Evolutionary conservation across 495 filamentous ascomycete genomes (phyloP).

Genomic region (Articulospora tetracladia): DNA sequence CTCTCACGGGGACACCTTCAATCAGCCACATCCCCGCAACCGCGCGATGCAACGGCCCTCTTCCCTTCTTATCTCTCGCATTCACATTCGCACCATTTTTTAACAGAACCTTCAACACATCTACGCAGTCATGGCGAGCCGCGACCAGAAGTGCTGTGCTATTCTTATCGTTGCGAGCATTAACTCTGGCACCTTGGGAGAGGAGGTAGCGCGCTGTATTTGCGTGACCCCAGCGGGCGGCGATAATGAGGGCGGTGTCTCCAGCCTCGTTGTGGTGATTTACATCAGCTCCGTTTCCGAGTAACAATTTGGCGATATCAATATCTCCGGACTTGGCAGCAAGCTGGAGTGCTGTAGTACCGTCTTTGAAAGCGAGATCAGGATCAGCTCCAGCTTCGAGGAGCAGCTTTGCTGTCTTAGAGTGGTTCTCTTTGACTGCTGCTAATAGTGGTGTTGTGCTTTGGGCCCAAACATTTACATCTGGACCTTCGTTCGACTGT

Average conservation of each 20-base stretch:
- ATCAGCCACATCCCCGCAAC: slow-evolving; percentile 5
- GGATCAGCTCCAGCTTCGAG: slow-evolving; percentile 13
- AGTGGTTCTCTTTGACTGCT: slow-evolving; percentile 9
- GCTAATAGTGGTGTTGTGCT: slow-evolving; percentile 12
- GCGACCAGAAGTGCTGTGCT: slow-evolving; percentile 6
- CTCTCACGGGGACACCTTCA: background rate
- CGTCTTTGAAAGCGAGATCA: slow-evolving; percentile 5
- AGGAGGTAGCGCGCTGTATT: background rate
- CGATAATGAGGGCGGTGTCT: slow-evolving; percentile 12
- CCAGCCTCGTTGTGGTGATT: slow-evolving; percentile 1
- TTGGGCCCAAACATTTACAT: slow-evolving; percentile 1
- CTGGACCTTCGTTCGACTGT: background rate
- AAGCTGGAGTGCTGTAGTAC: background rate
- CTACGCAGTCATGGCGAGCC: slow-evolving; percentile 1
- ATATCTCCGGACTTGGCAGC: slow-evolving; percentile 11
- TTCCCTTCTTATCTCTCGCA: slow-evolving; percentile 9
- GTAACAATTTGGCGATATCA: background rate
- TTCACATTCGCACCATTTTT: slow-evolving; percentile 9
- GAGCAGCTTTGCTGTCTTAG: slow-evolving; percentile 6
- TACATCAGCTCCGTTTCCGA: slow-evolving; percentile 3
- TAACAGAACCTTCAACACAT: slow-evolving; percentile 7
- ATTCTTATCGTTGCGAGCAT: slow-evolving; percentile 5
- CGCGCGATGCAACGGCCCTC: slow-evolving; percentile 6
- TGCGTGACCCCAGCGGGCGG: slow-evolving; percentile 3
- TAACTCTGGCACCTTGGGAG: slow-evolving; percentile 1